phyloP scores from a whole-genome alignment of 2,329 filamentous ascomycete genomes.

The Arthroderma uncinatum region DNA sequence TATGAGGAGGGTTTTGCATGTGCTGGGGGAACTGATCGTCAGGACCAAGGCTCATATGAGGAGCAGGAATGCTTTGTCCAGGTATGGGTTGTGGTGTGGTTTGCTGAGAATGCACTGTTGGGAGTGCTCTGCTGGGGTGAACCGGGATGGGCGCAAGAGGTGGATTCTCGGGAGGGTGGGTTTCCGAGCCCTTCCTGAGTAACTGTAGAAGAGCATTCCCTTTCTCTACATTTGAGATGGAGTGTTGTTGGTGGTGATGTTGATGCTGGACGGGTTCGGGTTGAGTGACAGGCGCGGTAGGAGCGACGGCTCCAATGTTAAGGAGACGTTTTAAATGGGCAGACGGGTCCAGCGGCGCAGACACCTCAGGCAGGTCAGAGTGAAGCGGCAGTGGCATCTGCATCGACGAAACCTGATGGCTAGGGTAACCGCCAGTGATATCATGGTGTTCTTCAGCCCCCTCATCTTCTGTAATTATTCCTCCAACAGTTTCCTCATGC shows the following conservation, averaged over 20 bases:
- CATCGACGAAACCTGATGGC: conserved; percentile 16
- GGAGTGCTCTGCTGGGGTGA: background rate
- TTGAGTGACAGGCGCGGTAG: conserved; percentile 4
- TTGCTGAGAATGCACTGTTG: background rate
- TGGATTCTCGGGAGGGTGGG: conserved; percentile 21
- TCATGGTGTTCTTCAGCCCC: conserved; percentile 15
- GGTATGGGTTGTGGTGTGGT: background rate
- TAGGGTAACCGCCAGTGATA: conserved; percentile 12
- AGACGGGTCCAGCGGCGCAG: conserved; percentile 34
- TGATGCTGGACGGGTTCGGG: conserved; percentile 4
- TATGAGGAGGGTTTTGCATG: background rate
- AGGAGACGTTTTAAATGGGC: conserved; percentile 42
- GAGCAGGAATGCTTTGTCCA: background rate
- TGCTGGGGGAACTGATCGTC: background rate
- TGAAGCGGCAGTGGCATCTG: conserved; percentile 11
- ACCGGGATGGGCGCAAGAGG: conserved; percentile 16
- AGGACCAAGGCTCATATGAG: background rate
- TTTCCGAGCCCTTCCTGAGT: conserved; percentile 35
- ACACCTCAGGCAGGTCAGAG: conserved; percentile 34
- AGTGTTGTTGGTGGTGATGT: conserved; percentile 8
- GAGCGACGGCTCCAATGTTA: conserved; percentile 28
- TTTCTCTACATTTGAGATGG: conserved; percentile 22
- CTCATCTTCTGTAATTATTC: conserved; percentile 15
- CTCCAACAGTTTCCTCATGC: conserved; percentile 14
- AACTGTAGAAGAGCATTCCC: conserved; percentile 47